Evolutionary conservation across 768 basidiomycete species (phyloP).

Genomic region (Boletus tomentosulus): DNA sequence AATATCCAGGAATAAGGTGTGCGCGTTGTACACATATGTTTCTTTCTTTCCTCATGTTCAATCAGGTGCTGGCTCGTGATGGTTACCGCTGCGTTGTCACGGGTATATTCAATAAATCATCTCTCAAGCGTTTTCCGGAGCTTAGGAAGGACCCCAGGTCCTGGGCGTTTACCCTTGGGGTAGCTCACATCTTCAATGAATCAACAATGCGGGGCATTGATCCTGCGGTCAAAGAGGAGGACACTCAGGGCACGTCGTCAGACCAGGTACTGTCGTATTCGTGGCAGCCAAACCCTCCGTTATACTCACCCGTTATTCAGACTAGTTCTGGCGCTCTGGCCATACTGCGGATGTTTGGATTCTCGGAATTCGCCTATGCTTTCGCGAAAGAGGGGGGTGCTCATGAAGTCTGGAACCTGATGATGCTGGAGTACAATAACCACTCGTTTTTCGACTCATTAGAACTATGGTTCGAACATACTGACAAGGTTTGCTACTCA

Average conservation of each 20-base stretch:
- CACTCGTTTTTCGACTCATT: accelerated
- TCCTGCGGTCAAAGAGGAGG: too few relatives aligned
- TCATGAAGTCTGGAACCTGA: not conserved
- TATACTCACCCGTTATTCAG: too few relatives aligned
- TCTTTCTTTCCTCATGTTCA: not conserved
- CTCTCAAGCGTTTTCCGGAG: not conserved
- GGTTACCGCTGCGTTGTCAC: not conserved
- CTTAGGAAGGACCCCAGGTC: too few relatives aligned
- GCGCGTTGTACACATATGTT: not conserved
- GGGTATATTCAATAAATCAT: not conserved
- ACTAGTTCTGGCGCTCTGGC: too few relatives aligned
- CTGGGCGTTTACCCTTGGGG: not conserved
- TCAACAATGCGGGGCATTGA: not conserved
- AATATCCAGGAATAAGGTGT: not conserved
- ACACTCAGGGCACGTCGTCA: too few relatives aligned
- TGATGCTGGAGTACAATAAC: not conserved
- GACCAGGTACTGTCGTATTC: too few relatives aligned
- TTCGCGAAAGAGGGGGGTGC: not conserved
- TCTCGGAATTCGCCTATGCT: not conserved
- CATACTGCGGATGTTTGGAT: not conserved
- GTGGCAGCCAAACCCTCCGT: too few relatives aligned
- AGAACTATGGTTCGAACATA: not conserved
- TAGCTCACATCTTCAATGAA: not conserved
- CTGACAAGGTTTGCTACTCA: not conserved
- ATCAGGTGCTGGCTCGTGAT: not conserved